phyloP scores from a whole-genome alignment of 176 grass and related monocot genomes.

The Aegilops bicornis region DNA sequence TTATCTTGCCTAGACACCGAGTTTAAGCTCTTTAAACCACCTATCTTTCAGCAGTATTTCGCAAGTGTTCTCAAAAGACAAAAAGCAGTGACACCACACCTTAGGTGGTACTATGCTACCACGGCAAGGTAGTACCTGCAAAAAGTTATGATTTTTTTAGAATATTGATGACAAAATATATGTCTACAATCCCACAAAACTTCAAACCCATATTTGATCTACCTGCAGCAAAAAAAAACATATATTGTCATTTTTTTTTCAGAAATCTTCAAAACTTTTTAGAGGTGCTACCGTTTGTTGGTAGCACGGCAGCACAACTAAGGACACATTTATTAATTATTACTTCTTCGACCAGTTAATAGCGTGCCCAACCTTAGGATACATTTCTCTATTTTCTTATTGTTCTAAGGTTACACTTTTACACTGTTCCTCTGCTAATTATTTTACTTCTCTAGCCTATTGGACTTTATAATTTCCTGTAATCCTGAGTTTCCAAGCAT shows the following conservation, averaged over 20 bases:
- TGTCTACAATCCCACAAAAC: background rate
- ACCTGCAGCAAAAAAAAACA: background rate
- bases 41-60: background rate
- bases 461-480: slow-evolving; percentile 11
- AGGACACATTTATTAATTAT: background rate
- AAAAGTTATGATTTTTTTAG: background rate
- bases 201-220: background rate
- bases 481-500: background rate
- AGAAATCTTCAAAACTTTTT: background rate
- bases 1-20: background rate
- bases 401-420: background rate
- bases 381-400: background rate
- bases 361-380: background rate
- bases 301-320: no score
- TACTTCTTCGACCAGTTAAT: background rate
- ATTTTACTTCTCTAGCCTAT: background rate
- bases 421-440: background rate
- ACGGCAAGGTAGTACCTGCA: background rate
- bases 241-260: background rate
- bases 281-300: background rate
- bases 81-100: background rate
- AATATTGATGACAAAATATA: background rate
- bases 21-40: background rate
- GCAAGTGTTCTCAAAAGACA: background rate
- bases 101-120: background rate